phyloP scores from a whole-genome alignment of 805 yeast genomes.

The Kazachstania martiniae region DNA sequence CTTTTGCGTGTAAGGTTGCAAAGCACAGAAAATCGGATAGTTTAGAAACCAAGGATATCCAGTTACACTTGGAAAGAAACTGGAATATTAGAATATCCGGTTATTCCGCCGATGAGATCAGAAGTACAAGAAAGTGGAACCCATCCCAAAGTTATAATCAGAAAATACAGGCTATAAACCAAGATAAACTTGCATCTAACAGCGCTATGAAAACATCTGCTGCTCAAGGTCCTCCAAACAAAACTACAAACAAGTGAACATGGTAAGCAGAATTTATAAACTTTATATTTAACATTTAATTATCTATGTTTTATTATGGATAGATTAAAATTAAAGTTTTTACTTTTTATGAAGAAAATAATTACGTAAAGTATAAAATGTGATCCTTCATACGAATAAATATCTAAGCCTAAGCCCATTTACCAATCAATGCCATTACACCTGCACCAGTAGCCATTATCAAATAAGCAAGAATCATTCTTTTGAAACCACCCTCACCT shows the following conservation, averaged over 20 bases:
- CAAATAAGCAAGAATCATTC: slow-evolving; percentile 36
- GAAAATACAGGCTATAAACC: slow-evolving; percentile 41
- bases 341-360: no score
- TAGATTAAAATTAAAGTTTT: no score
- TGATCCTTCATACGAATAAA: no score
- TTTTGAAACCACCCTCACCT: slow-evolving; percentile 42
- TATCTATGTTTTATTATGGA: neutral
- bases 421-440: slow-evolving; percentile 64
- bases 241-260: no score
- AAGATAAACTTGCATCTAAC: slow-evolving; percentile 11
- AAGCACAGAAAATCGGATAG: slow-evolving; percentile 86
- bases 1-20: slow-evolving; percentile 90
- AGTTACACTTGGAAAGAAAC: slow-evolving; percentile 80
- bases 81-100: slow-evolving; percentile 97
- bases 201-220: no score
- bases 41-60: slow-evolving; percentile 81
- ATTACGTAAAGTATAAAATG: no score
- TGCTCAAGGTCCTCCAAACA: no score
- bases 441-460: slow-evolving; percentile 48
- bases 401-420: slow-evolving; percentile 45
- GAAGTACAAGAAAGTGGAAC: slow-evolving; percentile 63
- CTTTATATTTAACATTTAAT: no score
- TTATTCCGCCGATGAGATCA: slow-evolving; percentile 79
- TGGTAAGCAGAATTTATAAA: no score
- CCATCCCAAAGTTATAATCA: slow-evolving; percentile 55